Base-by-base conservation (phyloP, 2,329 filamentous ascomycete genomes). In the Nothopassalora personata region DNA sequence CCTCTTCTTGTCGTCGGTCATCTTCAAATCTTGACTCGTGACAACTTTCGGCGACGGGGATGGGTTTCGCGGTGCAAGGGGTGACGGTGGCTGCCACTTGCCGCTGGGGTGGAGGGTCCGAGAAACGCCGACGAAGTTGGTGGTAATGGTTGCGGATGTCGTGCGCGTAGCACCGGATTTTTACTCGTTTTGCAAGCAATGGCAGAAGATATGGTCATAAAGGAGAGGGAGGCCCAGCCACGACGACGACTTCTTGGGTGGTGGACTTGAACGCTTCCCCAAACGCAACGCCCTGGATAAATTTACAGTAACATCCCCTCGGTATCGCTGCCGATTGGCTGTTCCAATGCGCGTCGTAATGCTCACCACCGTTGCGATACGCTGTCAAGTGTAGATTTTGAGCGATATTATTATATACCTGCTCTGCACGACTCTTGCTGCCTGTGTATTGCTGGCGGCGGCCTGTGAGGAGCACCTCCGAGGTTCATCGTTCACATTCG, bases 1-100 rank as follows among this genome's bases (percentile, higher is more conserved):
- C 73, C 89, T 88, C 76, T 90, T 94, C 82, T 94, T 95, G 74
- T 92, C 91, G 80, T 94, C 89, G 71, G 87, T 82, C 91, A 96
- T 96, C 66, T 34, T 59, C 30, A 34, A 49, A 52, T 36, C 55
- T 45, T 50, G 56, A 46, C 23, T 49, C 46, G 19, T 27, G 13
- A 49, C 46, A 28, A 13, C 19, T 27, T 49, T 27, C 46, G 55
- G 36, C 33, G 47, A 52, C 48, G 59, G 63, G 48, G 53, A 47
- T 58, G 57, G 36, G 33, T 27, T 18, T 33, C 50, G 55, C 52
- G 59, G 57, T 43, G 56, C 60, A 63, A 67, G 65, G 67, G 67
- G 66, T 31, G 61, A 64, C 23, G 64, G 53, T 28, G 54, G 50
- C 48, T 65, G 58, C 64, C 64, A 67, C 47, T 61, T 52, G 59